phyloP scores from a whole-genome alignment of 208 protist genomes.

The Naegleria gruberi region DNA sequence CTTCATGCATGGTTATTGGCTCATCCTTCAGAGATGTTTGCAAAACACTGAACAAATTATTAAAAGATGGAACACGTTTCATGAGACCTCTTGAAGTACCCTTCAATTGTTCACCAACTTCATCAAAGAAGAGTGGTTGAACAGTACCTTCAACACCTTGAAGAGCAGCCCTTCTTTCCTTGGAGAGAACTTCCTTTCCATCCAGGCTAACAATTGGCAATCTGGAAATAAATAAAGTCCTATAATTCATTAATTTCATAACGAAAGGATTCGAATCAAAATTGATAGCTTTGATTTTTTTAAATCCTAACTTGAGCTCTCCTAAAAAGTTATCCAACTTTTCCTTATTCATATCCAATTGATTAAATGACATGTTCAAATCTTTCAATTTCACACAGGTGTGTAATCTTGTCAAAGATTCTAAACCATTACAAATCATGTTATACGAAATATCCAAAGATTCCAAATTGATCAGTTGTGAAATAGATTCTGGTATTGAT shows the following conservation, averaged over 20 bases:
- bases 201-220: neutral
- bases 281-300: neutral
- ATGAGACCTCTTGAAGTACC: neutral
- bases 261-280: slow-evolving; percentile 6
- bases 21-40: neutral
- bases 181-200: neutral
- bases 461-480: neutral
- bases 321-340: neutral
- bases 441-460: neutral
- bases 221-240: neutral
- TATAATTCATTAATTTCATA: neutral
- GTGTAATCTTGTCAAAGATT: neutral
- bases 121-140: neutral
- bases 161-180: neutral
- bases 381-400: neutral
- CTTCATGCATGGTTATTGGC: neutral
- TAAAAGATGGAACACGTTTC: neutral
- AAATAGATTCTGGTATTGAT: neutral
- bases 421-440: neutral
- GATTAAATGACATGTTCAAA: neutral
- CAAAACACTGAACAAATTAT: neutral
- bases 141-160: neutral
- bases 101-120: neutral
- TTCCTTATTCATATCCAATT: slow-evolving; percentile 5
- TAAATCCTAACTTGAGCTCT: neutral